A percentile compares a stretch with the other conserved stretches of the same genome.
These are phyloP conservation scores for Coniochaeta sp. DNA, from an alignment of 2,329 filamentous ascomycete species.

Conservation along the genomic window DNA sequence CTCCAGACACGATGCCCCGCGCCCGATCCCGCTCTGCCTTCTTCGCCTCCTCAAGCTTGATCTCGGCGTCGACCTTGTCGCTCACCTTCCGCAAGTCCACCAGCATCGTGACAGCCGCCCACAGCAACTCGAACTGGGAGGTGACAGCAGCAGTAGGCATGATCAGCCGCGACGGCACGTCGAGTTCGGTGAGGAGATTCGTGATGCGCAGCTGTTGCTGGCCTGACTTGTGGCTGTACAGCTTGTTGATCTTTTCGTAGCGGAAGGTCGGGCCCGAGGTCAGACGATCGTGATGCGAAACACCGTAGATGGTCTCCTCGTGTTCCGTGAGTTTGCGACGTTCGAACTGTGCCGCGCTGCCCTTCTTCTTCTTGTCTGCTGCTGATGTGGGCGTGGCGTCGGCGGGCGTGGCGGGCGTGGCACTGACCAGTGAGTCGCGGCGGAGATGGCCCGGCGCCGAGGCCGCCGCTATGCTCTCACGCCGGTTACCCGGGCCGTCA, in stretches of 20 bases:
- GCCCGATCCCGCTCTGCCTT: slow-evolving; percentile 44
- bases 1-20: slow-evolving; percentile 5
- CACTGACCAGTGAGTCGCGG: slow-evolving; percentile 34
- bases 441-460: slow-evolving; percentile 26
- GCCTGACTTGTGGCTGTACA: slow-evolving; percentile 68
- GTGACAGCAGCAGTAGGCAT: slow-evolving; percentile 71
- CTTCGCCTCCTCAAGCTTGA: slow-evolving; percentile 52
- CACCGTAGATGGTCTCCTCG: slow-evolving; percentile 74
- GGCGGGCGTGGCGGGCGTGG: slow-evolving; percentile 25
- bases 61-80: slow-evolving; percentile 70
- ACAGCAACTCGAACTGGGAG: slow-evolving; percentile 62
- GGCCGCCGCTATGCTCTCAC: slow-evolving; percentile 47
- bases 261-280: slow-evolving; percentile 85
- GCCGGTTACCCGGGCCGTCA: slow-evolving; percentile 31
- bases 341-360: slow-evolving; percentile 39
- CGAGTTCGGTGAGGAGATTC: slow-evolving; percentile 63
- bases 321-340: slow-evolving; percentile 66
- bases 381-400: slow-evolving; percentile 17
- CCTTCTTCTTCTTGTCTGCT: slow-evolving; percentile 41
- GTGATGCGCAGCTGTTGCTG: slow-evolving; percentile 70
- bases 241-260: slow-evolving; percentile 72
- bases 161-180: slow-evolving; percentile 60
- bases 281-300: slow-evolving; percentile 78
- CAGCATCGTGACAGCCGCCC: slow-evolving; percentile 59
- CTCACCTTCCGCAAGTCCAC: slow-evolving; percentile 67